These are phyloP conservation scores for Microsporum canis DNA, from an alignment of 2,329 filamentous ascomycete genomes.

Conservation along the genomic window DNA sequence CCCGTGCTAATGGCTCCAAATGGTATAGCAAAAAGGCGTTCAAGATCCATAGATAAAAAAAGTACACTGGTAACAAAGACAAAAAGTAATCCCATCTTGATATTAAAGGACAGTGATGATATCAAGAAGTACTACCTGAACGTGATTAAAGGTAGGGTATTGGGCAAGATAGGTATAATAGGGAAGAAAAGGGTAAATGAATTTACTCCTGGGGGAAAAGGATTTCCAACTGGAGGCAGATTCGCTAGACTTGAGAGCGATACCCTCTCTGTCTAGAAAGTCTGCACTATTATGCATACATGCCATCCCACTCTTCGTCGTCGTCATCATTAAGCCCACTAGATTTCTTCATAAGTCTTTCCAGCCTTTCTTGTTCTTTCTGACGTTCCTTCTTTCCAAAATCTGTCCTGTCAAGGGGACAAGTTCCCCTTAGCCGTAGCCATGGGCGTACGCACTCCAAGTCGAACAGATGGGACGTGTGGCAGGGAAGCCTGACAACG, in stretches of 20 bases:
- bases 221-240: not conserved
- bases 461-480: slow-evolving; percentile 52
- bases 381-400: slow-evolving; percentile 45
- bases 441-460: slow-evolving; percentile 54
- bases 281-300: slow-evolving; percentile 28
- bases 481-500: slow-evolving; percentile 51
- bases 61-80: not conserved
- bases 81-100: not conserved
- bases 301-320: slow-evolving; percentile 39
- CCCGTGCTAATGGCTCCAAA: not conserved
- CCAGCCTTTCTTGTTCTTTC: slow-evolving; percentile 42
- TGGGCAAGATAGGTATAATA: not conserved
- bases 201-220: not conserved
- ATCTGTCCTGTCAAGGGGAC: slow-evolving; percentile 50
- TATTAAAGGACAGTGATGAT: not conserved
- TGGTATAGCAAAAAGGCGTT: not conserved
- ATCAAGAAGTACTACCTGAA: not conserved
- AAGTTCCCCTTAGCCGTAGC: slow-evolving; percentile 53
- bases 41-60: not conserved
- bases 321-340: slow-evolving; percentile 28
- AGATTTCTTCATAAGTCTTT: slow-evolving; percentile 39
- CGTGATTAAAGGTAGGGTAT: not conserved
- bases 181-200: not conserved
- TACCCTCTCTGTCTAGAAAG: not conserved
- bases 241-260: not conserved